Evolutionary conservation across 2,329 filamentous ascomycete genomes (phyloP), one percentile per base, ranked within the genome.

Genomic region (Clarireedia monteithiana): DNA sequence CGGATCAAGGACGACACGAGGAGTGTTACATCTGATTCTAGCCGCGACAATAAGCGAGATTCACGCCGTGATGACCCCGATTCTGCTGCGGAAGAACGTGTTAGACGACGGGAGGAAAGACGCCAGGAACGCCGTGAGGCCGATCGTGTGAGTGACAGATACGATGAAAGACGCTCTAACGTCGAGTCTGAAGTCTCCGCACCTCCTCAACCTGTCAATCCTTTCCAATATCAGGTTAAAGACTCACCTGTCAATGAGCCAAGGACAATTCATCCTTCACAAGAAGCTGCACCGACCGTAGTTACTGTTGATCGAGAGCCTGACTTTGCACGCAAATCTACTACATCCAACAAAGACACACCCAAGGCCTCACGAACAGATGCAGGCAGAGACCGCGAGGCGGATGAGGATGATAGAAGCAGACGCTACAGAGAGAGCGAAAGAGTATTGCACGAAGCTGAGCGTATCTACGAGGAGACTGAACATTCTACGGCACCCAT

Each of bases 141-240:
- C 17, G 50, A 57, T 39, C 60, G 57, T 10, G 49, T 58, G n/a
- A 59, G 61, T 36, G 60, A 61, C 17, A 52, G 58, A 17, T 51
- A 59, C 48, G 57, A 65, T 46, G 56, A 61, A n/a, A 56, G 57
- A 48, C 56, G 56, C 38, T 38, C 60, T 45, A 68, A 58, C 64
- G 71, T 62, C 61, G 69, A 63, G 57, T 62, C 57, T 42, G 65
- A 52, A 62, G 64, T 60, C 58, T 61, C 62, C 36, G 57, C 55
- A 34, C 58, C 60, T 42, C 14, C 46, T 50, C 53, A 24, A 24
- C 26, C 36, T 50, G 67, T 80, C 64, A 77, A 85, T 68, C 79
- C 81, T 17, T 84, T 84, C 66, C 75, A 82, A 66, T 84, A 74
- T 64, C 80, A 79, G 67, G 77, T 83, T 58, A 61, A 73, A 44